Evolutionary conservation across 2,329 filamentous ascomycete genomes (phyloP).

Genomic region (Pezicula radicicola): DNA sequence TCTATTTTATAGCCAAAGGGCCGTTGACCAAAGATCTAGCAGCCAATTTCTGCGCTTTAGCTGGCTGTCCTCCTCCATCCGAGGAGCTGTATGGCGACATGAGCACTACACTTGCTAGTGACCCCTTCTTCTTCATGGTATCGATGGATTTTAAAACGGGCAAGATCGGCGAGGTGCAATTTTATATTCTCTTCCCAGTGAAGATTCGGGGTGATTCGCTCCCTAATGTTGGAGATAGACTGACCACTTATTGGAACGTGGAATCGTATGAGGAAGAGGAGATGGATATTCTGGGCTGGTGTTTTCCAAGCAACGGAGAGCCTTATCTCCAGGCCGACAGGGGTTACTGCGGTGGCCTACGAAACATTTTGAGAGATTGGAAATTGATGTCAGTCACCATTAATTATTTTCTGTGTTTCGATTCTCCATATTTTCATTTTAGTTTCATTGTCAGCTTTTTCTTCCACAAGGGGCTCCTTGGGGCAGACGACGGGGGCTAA

Average conservation of each 20-base stretch:
- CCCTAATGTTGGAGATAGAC: background rate
- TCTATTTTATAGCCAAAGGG: background rate
- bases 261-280: conserved; percentile 1
- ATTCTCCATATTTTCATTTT: too few relatives aligned
- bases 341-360: background rate
- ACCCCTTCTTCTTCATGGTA: background rate
- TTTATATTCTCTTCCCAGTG: conserved; percentile 2
- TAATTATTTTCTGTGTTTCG: too few relatives aligned
- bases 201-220: background rate
- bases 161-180: background rate
- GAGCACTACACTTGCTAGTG: background rate
- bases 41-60: background rate
- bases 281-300: conserved; percentile 4
- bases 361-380: too few relatives aligned
- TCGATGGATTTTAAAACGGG: background rate
- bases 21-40: background rate
- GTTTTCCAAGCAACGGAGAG: background rate
- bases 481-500: too few relatives aligned
- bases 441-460: too few relatives aligned
- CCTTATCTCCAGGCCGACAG: background rate
- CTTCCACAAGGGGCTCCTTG: too few relatives aligned
- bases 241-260: conserved; percentile 1
- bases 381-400: too few relatives aligned
- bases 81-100: background rate
- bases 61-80: background rate